Conservation (phyloP, 306 rosid species). For the Dryas octopetala region DNA sequence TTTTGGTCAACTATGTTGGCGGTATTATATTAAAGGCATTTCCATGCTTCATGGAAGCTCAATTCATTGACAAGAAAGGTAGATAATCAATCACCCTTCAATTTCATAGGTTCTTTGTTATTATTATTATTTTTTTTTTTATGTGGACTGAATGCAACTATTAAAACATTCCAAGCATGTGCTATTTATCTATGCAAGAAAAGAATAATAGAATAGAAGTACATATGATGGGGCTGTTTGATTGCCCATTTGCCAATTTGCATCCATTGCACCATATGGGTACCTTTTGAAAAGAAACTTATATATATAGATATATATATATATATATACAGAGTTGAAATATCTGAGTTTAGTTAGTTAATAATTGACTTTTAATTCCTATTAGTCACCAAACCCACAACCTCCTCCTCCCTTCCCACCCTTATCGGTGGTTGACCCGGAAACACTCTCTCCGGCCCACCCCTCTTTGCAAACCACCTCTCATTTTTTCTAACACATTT, state of each 20-base stretch:
- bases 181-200: background rate
- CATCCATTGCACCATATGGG: background rate
- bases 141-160: background rate
- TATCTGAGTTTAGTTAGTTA: too few relatives aligned
- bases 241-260: background rate
- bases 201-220: background rate
- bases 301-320: too few relatives aligned
- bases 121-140: background rate
- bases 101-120: background rate
- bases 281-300: too few relatives aligned
- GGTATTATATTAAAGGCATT: background rate
- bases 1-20: background rate
- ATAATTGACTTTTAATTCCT: too few relatives aligned
- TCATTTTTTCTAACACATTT: too few relatives aligned
- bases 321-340: too few relatives aligned
- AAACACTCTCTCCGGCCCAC: too few relatives aligned
- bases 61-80: background rate
- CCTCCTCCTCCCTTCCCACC: too few relatives aligned
- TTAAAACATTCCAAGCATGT: background rate
- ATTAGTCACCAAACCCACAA: too few relatives aligned
- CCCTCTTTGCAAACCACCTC: too few relatives aligned
- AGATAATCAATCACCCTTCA: background rate
- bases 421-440: too few relatives aligned
- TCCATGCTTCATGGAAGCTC: background rate
- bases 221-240: background rate